Evolutionary conservation across 805 yeast species (phyloP).

Genomic region (Cyberlindnera meyerae): DNA sequence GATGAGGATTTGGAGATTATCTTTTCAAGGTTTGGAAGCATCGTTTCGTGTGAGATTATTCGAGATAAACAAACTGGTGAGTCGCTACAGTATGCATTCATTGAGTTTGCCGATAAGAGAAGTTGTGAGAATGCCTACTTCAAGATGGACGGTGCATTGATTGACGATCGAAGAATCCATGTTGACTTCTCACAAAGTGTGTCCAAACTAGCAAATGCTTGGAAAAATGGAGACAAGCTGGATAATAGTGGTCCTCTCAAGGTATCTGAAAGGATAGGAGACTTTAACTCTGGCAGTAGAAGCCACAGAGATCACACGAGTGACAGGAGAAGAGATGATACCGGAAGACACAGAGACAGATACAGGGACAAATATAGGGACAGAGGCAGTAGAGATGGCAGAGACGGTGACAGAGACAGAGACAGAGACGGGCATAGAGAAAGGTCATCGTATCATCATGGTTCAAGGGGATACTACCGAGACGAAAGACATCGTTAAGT

Average conservation of each 20-base stretch:
- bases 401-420: too few relatives aligned
- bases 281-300: too few relatives aligned
- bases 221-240: conserved; percentile 22
- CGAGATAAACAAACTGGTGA: conserved; percentile 42
- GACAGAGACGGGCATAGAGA: background rate
- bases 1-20: conserved; percentile 50
- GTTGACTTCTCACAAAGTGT: conserved; percentile 67
- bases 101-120: conserved; percentile 44
- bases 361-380: background rate
- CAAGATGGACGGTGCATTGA: conserved; percentile 56
- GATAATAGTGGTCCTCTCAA: conserved; percentile 3
- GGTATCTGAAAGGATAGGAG: background rate
- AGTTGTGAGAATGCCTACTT: conserved; percentile 59
- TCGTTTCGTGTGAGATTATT: conserved; percentile 47
- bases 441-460: background rate
- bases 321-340: too few relatives aligned
- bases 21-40: conserved; percentile 58
- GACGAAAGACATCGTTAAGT: too few relatives aligned
- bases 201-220: conserved; percentile 22
- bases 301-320: too few relatives aligned
- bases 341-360: background rate
- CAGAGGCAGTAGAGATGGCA: too few relatives aligned
- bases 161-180: conserved; percentile 59
- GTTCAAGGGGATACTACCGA: background rate
- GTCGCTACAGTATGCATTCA: conserved; percentile 58